phyloP scores from a whole-genome alignment of 495 filamentous ascomycete species.

The Penicillium taxi region DNA sequence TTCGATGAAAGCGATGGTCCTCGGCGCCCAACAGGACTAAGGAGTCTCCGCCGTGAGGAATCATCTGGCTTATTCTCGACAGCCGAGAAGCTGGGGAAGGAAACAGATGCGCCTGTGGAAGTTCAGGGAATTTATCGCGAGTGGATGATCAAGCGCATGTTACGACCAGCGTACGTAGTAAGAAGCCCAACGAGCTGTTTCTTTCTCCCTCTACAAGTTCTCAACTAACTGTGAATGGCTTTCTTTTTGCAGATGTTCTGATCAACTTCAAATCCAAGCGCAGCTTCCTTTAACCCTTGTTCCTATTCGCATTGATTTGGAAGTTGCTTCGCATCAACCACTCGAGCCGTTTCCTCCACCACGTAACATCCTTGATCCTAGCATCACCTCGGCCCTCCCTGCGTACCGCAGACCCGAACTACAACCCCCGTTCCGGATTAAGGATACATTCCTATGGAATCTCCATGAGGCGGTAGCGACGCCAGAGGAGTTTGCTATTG shows the following conservation, averaged over 20 bases:
- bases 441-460: constrained; percentile 96
- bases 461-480: constrained; percentile 90
- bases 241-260: constrained; percentile 28
- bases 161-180: constrained; percentile 39
- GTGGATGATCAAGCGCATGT: constrained; percentile 79
- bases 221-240: constrained; percentile 6
- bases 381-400: constrained; percentile 56
- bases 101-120: constrained; percentile 69
- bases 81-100: constrained; percentile 74
- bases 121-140: constrained; percentile 87
- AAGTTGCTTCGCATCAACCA: constrained; percentile 73
- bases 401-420: constrained; percentile 70
- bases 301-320: constrained; percentile 92
- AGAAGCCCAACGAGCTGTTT: constrained; percentile 1
- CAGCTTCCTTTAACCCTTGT: constrained; percentile 82
- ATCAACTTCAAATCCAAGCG: constrained; percentile 75
- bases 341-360: constrained; percentile 62
- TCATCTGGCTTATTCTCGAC: constrained; percentile 51
- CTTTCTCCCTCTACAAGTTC: background rate
- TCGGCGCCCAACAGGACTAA: constrained; percentile 73
- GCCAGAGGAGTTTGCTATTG: constrained; percentile 85
- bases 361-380: constrained; percentile 50
- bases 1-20: constrained; percentile 80
- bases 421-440: constrained; percentile 74
- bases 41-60: constrained; percentile 75